Evolutionary conservation across 805 yeast genomes (phyloP).

Genomic region (Dipodascopsis uninucleata): DNA sequence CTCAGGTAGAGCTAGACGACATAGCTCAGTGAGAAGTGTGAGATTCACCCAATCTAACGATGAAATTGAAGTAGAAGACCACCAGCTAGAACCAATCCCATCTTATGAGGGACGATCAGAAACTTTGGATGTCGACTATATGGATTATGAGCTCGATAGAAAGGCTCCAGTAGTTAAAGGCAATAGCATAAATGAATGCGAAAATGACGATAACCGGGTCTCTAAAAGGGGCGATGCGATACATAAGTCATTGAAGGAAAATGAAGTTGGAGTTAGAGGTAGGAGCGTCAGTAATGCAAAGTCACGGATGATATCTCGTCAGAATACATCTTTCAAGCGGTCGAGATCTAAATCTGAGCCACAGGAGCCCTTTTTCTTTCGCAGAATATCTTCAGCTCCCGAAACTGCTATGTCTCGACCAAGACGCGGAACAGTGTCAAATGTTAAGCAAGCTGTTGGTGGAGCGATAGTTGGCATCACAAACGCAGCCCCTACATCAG

Average conservation of each 20-base stretch:
- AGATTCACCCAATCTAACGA: too few species aligned
- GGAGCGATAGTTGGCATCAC: constrained; percentile 14
- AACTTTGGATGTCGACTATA: too few species aligned
- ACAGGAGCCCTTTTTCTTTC: constrained; percentile 8
- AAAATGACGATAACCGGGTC: too few species aligned
- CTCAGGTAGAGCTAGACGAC: too few species aligned
- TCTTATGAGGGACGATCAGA: too few species aligned
- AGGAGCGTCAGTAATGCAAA: background rate
- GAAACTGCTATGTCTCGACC: background rate
- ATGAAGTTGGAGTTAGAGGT: background rate
- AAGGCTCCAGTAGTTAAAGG: too few species aligned
- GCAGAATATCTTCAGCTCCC: constrained; percentile 1
- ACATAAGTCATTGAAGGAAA: background rate
- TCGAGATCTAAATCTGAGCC: constrained; percentile 5
- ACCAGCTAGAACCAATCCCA: too few species aligned
- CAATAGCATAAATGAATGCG: too few species aligned
- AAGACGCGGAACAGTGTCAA: constrained; percentile 16
- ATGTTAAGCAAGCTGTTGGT: constrained; percentile 7
- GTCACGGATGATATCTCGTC: background rate
- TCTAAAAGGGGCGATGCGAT: background rate
- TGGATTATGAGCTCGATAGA: too few species aligned
- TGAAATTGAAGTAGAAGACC: too few species aligned
- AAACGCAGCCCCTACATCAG: constrained; percentile 21
- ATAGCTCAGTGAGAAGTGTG: too few species aligned
- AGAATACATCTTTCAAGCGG: background rate